phyloP scores from a whole-genome alignment of 768 basidiomycete species.

The Mycena belliarum region DNA sequence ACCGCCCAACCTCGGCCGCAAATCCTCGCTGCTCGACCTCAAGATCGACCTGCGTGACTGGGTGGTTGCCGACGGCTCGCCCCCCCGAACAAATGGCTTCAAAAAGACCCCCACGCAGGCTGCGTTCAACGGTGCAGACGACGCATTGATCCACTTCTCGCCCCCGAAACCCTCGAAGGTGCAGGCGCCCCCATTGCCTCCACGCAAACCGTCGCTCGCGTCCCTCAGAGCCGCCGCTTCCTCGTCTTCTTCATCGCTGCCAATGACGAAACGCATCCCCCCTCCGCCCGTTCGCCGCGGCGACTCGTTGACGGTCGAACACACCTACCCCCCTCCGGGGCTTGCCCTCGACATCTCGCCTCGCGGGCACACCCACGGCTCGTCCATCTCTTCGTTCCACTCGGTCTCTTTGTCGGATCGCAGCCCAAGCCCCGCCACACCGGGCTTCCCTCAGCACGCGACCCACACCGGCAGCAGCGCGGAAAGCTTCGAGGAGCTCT shows the following conservation, averaged over 20 bases:
- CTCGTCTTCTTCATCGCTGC: slow-evolving; percentile 36
- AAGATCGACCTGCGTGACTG: slow-evolving; percentile 74
- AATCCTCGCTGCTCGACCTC: slow-evolving; percentile 68
- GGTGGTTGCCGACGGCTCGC: slow-evolving; percentile 64
- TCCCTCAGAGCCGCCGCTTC: slow-evolving; percentile 46
- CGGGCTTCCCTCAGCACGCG: slow-evolving; percentile 7
- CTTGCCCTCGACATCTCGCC: slow-evolving; percentile 3
- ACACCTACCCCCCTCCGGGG: slow-evolving; percentile 51
- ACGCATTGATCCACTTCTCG: slow-evolving; percentile 59
- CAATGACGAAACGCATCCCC: slow-evolving; percentile 21
- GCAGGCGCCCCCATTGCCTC: slow-evolving; percentile 61
- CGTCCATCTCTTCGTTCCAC: slow-evolving; percentile 82
- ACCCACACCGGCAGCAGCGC: slow-evolving; percentile 27
- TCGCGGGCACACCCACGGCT: slow-evolving; percentile 48
- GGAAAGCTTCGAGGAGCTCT: slow-evolving; percentile 74
- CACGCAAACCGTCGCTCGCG: slow-evolving; percentile 59
- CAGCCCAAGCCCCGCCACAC: slow-evolving; percentile 33
- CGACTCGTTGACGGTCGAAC: slow-evolving; percentile 51
- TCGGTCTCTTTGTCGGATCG: slow-evolving; percentile 81
- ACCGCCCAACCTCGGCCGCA: slow-evolving; percentile 48
- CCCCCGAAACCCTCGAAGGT: slow-evolving; percentile 34
- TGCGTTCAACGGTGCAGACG: slow-evolving; percentile 18
- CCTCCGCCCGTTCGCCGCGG: slow-evolving; percentile 37
- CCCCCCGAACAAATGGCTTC: slow-evolving; percentile 26
- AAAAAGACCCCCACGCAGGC: slow-evolving; percentile 31